A percentile compares a stretch with the other conserved stretches of the same genome.
phyloP scores from a whole-genome alignment of 768 basidiomycete species.

The Hemileccinum impolitum region DNA sequence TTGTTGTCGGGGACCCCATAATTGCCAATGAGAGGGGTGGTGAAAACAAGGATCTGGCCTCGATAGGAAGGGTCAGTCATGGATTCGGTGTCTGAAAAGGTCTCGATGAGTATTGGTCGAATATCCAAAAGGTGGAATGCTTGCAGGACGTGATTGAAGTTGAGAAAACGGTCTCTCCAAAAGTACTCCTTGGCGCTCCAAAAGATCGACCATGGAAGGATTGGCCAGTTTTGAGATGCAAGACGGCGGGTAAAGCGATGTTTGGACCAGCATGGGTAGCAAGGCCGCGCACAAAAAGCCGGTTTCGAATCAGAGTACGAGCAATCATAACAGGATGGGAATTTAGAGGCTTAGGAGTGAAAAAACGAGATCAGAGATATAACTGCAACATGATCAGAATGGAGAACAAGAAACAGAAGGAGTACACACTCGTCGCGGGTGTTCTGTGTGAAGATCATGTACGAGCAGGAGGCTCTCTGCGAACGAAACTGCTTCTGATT shows the following conservation, averaged over 20 bases:
- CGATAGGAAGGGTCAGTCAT: constrained; percentile 99
- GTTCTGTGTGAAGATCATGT: constrained; percentile 82
- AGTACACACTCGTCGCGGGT: constrained; percentile 81
- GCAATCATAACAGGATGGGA: constrained; percentile 48
- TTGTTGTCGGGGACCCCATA: constrained; percentile 91
- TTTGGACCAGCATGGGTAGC: constrained; percentile 60
- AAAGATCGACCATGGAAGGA: constrained; percentile 88
- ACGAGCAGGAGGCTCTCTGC: constrained; percentile 31
- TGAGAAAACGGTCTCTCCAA: constrained; percentile 97
- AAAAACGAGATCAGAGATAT: constrained; percentile 89
- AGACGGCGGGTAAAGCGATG: constrained; percentile 62
- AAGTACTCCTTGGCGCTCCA: constrained; percentile 82
- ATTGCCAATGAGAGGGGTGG: constrained; percentile 96
- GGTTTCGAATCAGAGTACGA: constrained; percentile 49
- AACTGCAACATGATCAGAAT: constrained; percentile 46
- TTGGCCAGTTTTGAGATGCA: constrained; percentile 94
- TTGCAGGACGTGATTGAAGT: constrained; percentile 97
- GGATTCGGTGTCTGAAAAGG: constrained; percentile 83
- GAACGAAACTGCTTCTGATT: not conserved
- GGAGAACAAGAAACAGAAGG: not conserved
- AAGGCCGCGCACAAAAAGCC: constrained; percentile 54
- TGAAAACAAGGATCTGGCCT: constrained; percentile 97
- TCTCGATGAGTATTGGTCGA: constrained; percentile 6
- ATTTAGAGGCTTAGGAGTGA: constrained; percentile 51
- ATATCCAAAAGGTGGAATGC: constrained; percentile 28